These are phyloP conservation scores for Coffea humblotiana DNA, from an alignment of 305 asterid genomes.

Conservation along the genomic window DNA sequence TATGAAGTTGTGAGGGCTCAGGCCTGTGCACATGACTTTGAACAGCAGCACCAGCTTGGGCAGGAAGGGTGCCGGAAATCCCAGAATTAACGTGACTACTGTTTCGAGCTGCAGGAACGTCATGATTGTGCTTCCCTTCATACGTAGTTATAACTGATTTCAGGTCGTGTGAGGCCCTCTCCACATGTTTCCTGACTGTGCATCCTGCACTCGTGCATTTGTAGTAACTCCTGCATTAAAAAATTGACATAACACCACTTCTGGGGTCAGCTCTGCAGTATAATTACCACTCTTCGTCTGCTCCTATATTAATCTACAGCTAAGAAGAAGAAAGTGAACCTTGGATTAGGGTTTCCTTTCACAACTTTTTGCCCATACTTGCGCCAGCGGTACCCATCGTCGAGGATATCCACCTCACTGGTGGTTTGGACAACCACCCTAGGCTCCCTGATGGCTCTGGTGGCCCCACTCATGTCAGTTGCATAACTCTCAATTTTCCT, in stretches of 20 bases:
- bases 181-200: conserved; percentile 87
- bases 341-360: conserved; percentile 96
- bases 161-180: conserved; percentile 84
- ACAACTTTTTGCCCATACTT: conserved; percentile 95
- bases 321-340: conserved; percentile 38
- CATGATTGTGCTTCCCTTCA: conserved; percentile 95
- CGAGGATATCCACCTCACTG: conserved; percentile 91
- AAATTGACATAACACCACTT: neutral
- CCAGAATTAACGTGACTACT: conserved; percentile 50
- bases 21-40: conserved; percentile 51
- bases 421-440: conserved; percentile 93
- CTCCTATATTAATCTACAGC: neutral
- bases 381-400: conserved; percentile 96
- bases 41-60: conserved; percentile 34
- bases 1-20: conserved; percentile 54
- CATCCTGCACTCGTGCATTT: conserved; percentile 91
- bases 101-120: conserved; percentile 80
- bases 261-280: neutral
- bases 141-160: conserved; percentile 85
- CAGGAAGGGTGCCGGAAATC: conserved; percentile 20
- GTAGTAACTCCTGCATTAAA: conserved; percentile 78
- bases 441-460: conserved; percentile 78
- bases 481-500: conserved; percentile 67
- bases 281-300: neutral
- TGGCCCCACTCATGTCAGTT: conserved; percentile 46